phyloP scores from a whole-genome alignment of 306 rosid genomes.

The Quercus glauca region DNA sequence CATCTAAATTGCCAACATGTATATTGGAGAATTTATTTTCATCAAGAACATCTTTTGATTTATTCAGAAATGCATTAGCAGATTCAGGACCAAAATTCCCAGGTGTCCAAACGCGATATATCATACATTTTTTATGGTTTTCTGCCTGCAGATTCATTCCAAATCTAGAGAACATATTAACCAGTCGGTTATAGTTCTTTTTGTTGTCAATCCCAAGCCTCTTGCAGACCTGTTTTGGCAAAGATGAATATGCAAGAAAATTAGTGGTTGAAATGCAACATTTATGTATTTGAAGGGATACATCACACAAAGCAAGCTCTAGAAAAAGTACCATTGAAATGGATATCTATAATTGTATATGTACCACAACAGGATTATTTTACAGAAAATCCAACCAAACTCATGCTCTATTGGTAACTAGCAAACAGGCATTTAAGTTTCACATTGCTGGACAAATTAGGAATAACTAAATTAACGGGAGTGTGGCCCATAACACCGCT shows the following conservation, averaged over 20 bases:
- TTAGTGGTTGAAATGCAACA: constrained; percentile 16
- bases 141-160: constrained; percentile 75
- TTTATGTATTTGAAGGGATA: constrained; percentile 15
- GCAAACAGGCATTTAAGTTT: background rate
- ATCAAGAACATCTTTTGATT: constrained; percentile 20
- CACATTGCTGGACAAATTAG: background rate
- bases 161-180: constrained; percentile 63
- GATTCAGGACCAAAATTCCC: constrained; percentile 57
- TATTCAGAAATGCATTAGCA: constrained; percentile 29
- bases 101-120: constrained; percentile 72
- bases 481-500: background rate
- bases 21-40: constrained; percentile 36
- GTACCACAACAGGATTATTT: constrained; percentile 2
- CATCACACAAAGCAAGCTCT: constrained; percentile 18
- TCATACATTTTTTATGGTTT: constrained; percentile 48
- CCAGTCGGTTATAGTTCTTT: constrained; percentile 56
- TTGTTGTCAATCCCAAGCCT: constrained; percentile 80
- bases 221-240: constrained; percentile 55
- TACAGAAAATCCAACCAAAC: background rate
- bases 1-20: constrained; percentile 21
- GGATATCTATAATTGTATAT: background rate
- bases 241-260: constrained; percentile 20
- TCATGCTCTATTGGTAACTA: background rate
- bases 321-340: constrained; percentile 1
- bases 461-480: background rate